phyloP scores from a whole-genome alignment of 176 grass and related monocot genomes.

The Hsuehochloa calcarea region DNA sequence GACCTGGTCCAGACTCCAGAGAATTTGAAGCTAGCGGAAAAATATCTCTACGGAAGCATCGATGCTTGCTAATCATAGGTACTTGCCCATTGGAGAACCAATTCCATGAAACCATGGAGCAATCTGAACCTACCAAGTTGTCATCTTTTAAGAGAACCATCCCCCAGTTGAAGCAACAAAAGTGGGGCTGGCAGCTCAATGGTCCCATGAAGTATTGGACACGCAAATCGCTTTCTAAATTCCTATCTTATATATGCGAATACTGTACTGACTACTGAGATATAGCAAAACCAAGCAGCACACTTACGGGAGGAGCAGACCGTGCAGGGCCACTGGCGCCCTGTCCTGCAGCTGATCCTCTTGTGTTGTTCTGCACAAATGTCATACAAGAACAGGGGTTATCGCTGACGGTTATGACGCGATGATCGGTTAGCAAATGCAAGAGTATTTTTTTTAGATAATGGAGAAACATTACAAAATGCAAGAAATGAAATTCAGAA shows the following conservation, averaged over 20 bases:
- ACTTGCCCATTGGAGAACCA: constrained; percentile 25
- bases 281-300: background rate
- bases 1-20: constrained; percentile 1
- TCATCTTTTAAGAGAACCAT: constrained; percentile 18
- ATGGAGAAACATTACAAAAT: too few species aligned
- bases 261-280: background rate
- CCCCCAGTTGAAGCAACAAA: background rate
- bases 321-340: background rate
- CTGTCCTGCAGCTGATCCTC: background rate
- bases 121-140: constrained; percentile 43
- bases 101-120: constrained; percentile 45
- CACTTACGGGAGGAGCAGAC: constrained; percentile 14
- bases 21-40: background rate
- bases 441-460: background rate
- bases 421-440: background rate
- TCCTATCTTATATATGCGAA: background rate
- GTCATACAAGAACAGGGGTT: background rate
- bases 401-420: background rate
- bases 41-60: background rate
- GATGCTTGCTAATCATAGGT: constrained; percentile 33
- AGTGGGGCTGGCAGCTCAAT: background rate
- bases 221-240: background rate
- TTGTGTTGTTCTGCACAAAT: constrained; percentile 3
- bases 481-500: background rate
- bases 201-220: background rate